These are phyloP conservation scores for Pseudocercospora ulei DNA, from an alignment of 2,329 filamentous ascomycete genomes.

Conservation along the genomic window DNA sequence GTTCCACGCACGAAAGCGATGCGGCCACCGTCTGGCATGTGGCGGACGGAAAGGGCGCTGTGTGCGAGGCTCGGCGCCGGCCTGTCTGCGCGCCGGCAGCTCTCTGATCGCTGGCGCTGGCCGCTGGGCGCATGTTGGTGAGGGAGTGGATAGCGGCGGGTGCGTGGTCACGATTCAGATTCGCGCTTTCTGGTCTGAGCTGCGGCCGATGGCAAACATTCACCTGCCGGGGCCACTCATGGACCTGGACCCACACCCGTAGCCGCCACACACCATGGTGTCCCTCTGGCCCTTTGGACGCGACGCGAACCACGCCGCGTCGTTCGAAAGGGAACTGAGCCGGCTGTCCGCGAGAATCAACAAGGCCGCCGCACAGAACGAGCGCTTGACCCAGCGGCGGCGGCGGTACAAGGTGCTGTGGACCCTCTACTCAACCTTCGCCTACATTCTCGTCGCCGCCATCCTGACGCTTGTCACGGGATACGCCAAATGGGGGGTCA, in stretches of 20 bases:
- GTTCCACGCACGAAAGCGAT: constrained; percentile 18
- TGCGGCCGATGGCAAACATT: not conserved
- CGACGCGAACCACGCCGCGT: constrained; percentile 71
- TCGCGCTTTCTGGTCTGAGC: too few species aligned
- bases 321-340: constrained; percentile 85
- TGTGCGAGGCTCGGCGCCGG: constrained; percentile 23
- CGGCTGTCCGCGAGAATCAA: constrained; percentile 73
- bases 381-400: constrained; percentile 59
- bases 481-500: constrained; percentile 62
- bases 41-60: constrained; percentile 24
- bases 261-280: constrained; percentile 51
- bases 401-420: constrained; percentile 74
- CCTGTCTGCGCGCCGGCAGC: constrained; percentile 20
- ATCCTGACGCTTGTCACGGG: constrained; percentile 78
- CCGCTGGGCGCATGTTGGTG: constrained; percentile 6
- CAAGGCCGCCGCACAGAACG: constrained; percentile 61
- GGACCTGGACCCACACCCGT: constrained; percentile 10
- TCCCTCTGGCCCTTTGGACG: constrained; percentile 82
- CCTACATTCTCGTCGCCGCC: constrained; percentile 76
- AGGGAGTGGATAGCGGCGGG: too few species aligned
- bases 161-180: too few species aligned
- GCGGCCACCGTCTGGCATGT: constrained; percentile 9
- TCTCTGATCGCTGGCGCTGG: constrained; percentile 7
- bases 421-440: constrained; percentile 83
- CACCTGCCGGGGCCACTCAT: not conserved